Conservation (phyloP, 2,329 filamentous ascomycete species). For the Blumeria hordei region DNA sequence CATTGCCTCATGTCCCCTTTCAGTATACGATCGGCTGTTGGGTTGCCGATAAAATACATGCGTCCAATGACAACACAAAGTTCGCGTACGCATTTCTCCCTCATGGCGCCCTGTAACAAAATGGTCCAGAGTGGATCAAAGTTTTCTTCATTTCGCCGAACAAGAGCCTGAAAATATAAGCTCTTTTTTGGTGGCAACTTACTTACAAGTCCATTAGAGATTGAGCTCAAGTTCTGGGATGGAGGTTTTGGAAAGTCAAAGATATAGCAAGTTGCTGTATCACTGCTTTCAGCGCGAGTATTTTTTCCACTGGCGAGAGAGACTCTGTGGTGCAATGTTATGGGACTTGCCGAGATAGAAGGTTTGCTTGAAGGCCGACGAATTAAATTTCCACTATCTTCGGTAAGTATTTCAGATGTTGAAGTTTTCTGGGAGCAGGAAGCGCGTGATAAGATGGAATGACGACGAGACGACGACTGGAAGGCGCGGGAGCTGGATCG, state of each 20-base stretch:
- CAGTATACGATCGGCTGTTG: background rate
- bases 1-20: background rate
- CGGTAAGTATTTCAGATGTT: no score
- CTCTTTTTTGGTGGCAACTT: background rate
- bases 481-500: no score
- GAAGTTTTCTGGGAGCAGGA: no score
- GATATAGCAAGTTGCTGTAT: background rate
- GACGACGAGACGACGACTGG: no score
- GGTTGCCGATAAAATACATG: background rate
- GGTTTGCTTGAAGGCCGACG: no score
- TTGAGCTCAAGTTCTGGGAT: background rate
- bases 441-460: no score
- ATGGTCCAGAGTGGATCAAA: background rate
- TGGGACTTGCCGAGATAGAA: no score
- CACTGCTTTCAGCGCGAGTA: no score
- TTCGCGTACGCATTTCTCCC: background rate
- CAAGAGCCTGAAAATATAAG: background rate
- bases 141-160: background rate
- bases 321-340: no score
- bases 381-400: no score
- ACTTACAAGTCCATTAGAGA: background rate
- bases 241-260: background rate
- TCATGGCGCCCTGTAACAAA: background rate
- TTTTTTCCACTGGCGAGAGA: no score
- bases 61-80: background rate